phyloP scores from a whole-genome alignment of 345 rosid genomes.

The Orychophragmus violaceus region DNA sequence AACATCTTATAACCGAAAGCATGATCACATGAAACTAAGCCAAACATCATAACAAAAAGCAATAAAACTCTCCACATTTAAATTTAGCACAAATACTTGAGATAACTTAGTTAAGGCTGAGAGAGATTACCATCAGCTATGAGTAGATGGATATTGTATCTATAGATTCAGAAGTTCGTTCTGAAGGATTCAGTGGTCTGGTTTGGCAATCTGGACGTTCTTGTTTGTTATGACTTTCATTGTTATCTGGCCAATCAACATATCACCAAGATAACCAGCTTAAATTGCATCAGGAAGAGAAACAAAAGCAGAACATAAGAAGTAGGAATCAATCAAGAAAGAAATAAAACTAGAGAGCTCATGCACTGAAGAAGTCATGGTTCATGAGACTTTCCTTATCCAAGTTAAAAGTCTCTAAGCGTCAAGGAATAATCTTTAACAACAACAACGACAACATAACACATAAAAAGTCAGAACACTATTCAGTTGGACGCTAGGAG shows the following conservation, averaged over 20 bases:
- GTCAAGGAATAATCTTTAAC: conserved; percentile 10
- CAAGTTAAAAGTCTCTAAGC: no score
- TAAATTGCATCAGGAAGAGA: not conserved
- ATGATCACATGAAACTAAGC: not conserved
- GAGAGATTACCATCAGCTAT: conserved; percentile 51
- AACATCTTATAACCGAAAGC: not conserved
- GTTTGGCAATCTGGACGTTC: conserved; percentile 45
- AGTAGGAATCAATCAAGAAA: not conserved
- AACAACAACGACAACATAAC: conserved; percentile 9
- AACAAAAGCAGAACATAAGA: not conserved
- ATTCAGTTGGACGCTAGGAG: not conserved
- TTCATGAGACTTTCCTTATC: conserved; percentile 20
- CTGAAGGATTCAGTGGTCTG: conserved; percentile 41
- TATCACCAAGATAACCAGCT: not conserved
- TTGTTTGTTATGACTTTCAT: conserved; percentile 60
- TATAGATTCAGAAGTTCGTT: conserved; percentile 43
- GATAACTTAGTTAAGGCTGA: not conserved
- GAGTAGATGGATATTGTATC: conserved; percentile 47
- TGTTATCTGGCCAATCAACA: conserved; percentile 41
- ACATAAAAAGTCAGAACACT: conserved; percentile 4
- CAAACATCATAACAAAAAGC: not conserved
- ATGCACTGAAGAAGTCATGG: conserved; percentile 34
- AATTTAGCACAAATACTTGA: conserved; percentile 4
- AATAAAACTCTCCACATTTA: not conserved
- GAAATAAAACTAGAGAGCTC: conserved; percentile 31